Conservation (phyloP, 768 basidiomycete species). For the Mycena amicta region DNA sequence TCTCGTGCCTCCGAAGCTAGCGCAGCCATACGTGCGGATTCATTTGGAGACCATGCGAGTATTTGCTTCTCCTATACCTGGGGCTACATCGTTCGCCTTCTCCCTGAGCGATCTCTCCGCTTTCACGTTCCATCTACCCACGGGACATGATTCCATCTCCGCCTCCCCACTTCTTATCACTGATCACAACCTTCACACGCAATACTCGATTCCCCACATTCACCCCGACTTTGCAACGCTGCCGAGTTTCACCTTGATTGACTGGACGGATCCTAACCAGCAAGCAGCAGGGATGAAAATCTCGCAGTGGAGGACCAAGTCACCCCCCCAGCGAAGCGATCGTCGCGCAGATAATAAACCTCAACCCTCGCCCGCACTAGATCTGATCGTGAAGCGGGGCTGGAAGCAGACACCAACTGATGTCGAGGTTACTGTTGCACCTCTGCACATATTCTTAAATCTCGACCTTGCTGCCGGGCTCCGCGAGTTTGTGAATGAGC, state of each 20-base stretch:
- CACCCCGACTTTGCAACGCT: constrained; percentile 44
- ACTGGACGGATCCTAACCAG: constrained; percentile 60
- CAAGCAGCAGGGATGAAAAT: constrained; percentile 50
- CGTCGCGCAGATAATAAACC: neutral
- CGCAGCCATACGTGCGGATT: constrained; percentile 55
- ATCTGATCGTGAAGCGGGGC: constrained; percentile 6
- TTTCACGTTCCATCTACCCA: constrained; percentile 48
- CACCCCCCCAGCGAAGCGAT: constrained; percentile 29
- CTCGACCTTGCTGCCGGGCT: constrained; percentile 46
- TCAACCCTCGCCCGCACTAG: constrained; percentile 6
- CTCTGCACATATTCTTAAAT: constrained; percentile 81
- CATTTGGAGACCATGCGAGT: constrained; percentile 45
- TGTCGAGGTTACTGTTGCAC: constrained; percentile 49
- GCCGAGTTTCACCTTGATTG: constrained; percentile 59
- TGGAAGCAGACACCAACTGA: constrained; percentile 16
- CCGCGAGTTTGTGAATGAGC: constrained; percentile 52
- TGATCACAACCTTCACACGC: constrained; percentile 64
- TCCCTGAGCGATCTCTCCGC: constrained; percentile 57
- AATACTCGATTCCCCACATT: constrained; percentile 50
- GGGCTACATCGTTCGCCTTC: constrained; percentile 33
- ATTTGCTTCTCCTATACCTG: constrained; percentile 28
- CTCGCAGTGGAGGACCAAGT: constrained; percentile 63
- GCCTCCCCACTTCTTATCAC: constrained; percentile 74
- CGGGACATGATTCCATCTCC: constrained; percentile 23
- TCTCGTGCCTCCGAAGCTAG: constrained; percentile 55